phyloP scores from a whole-genome alignment of 495 filamentous ascomycete genomes.

The Mycothermus thermophilus region DNA sequence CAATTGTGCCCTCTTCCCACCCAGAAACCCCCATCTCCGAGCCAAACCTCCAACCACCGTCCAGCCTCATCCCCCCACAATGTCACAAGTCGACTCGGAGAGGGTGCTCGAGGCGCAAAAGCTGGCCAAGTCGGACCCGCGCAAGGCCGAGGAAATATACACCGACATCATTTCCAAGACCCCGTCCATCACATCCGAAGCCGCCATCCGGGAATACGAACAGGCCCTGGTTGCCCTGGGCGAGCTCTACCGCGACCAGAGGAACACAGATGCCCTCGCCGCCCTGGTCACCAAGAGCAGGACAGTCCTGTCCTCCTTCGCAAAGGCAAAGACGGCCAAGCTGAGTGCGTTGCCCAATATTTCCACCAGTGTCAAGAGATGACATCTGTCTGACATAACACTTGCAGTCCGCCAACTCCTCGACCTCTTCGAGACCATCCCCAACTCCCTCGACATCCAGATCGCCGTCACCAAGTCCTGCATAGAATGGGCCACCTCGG shows the following conservation, averaged over 20 bases:
- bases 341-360: slow-evolving; percentile 48
- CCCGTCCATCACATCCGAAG: slow-evolving; percentile 65
- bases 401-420: slow-evolving; percentile 82
- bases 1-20: too few species aligned
- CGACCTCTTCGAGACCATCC: slow-evolving; percentile 86
- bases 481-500: slow-evolving; percentile 96
- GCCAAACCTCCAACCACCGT: background rate
- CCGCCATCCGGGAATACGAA: slow-evolving; percentile 79
- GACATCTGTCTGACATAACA: slow-evolving; percentile 2
- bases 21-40: background rate
- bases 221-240: slow-evolving; percentile 69
- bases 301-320: slow-evolving; percentile 83
- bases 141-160: slow-evolving; percentile 69
- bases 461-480: slow-evolving; percentile 88
- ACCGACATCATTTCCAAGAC: slow-evolving; percentile 76
- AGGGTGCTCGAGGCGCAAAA: slow-evolving; percentile 61
- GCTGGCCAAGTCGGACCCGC: slow-evolving; percentile 60
- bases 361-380: slow-evolving; percentile 1
- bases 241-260: slow-evolving; percentile 81
- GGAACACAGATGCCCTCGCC: slow-evolving; percentile 77
- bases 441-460: slow-evolving; percentile 85
- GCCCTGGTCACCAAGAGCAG: slow-evolving; percentile 83
- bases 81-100: slow-evolving; percentile 35
- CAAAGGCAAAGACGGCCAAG: slow-evolving; percentile 98
- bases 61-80: too few species aligned